phyloP scores from a whole-genome alignment of 1,284 basidiomycete species.

The Mycena citricolor region DNA sequence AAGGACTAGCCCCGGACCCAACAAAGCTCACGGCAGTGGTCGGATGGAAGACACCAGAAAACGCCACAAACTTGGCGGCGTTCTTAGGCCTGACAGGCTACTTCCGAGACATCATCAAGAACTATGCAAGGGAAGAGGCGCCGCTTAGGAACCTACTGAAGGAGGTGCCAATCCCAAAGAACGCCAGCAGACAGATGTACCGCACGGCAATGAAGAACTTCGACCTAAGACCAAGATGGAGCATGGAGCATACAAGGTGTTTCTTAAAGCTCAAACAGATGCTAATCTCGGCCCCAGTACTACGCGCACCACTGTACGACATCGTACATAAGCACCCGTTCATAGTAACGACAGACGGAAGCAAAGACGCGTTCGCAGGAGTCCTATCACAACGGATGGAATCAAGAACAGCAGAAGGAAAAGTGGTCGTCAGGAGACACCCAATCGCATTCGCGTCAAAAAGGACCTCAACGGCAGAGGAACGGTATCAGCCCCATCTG shows the following conservation, averaged over 20 bases:
- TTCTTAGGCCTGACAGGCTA: slow-evolving; percentile 30
- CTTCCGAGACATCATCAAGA: slow-evolving; percentile 30
- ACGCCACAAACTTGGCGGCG: slow-evolving; percentile 25
- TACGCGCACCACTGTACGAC: slow-evolving; percentile 26
- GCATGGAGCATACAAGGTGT: slow-evolving; percentile 25
- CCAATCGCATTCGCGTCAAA: slow-evolving; percentile 31
- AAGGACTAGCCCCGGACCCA: slow-evolving; percentile 32
- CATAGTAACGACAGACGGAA: slow-evolving; percentile 36
- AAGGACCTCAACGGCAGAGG: slow-evolving; percentile 28
- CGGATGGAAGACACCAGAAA: slow-evolving; percentile 31
- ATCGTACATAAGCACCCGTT: slow-evolving; percentile 31
- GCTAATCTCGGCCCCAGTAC: slow-evolving; percentile 31
- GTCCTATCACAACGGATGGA: slow-evolving; percentile 28
- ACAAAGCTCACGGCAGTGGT: slow-evolving; percentile 18
- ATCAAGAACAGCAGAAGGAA: slow-evolving; percentile 24
- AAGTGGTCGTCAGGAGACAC: slow-evolving; percentile 22
- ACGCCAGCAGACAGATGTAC: slow-evolving; percentile 25
- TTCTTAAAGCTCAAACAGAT: slow-evolving; percentile 32
- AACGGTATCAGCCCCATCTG: slow-evolving; percentile 31
- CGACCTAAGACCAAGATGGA: slow-evolving; percentile 29
- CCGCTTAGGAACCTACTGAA: slow-evolving; percentile 31
- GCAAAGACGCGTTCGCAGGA: slow-evolving; percentile 33
- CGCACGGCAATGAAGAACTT: slow-evolving; percentile 22
- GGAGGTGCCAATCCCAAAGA: slow-evolving; percentile 24
- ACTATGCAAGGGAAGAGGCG: slow-evolving; percentile 30